Percentiles rank a stretch among this genome's conserved stretches.
These are phyloP conservation scores for Arctium minus DNA, from an alignment of 129 eudicot genomes.

Conservation along the genomic window DNA sequence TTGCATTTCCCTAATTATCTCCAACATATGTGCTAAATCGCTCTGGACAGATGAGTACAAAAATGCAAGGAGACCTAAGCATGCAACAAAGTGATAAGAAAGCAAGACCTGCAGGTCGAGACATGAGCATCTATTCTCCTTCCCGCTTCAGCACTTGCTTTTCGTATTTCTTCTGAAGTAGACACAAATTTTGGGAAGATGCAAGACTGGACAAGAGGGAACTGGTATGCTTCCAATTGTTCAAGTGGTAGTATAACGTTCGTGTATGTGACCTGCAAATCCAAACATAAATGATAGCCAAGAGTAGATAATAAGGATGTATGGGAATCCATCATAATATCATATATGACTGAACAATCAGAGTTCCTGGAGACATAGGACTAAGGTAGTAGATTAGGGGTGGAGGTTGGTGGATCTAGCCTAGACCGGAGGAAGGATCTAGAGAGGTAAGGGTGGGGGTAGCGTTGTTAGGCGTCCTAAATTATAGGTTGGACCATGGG, in stretches of 20 bases:
- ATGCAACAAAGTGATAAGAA: conserved; percentile 8
- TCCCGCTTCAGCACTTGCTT: conserved; percentile 94
- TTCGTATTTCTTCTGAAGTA: conserved; percentile 63
- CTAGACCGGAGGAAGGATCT: not conserved
- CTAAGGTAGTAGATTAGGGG: not conserved
- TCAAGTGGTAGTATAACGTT: conserved; percentile 64
- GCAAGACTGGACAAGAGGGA: conserved; percentile 88
- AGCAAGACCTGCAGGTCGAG: conserved; percentile 62
- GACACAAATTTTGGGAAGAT: conserved; percentile 78
- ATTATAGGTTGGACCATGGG: not conserved
- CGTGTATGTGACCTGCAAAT: conserved; percentile 59
- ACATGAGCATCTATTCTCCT: conserved; percentile 72
- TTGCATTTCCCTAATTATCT: not conserved
- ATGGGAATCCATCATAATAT: not conserved
- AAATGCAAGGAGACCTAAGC: not conserved
- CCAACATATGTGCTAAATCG: not conserved
- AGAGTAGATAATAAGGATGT: not conserved
- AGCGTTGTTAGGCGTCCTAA: not conserved
- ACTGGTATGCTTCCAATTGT: conserved; percentile 77
- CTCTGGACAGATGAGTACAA: not conserved
- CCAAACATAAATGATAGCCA: not conserved
- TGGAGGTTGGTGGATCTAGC: not conserved
- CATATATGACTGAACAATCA: not conserved
- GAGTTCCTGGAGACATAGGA: not conserved
- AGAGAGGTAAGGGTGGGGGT: not conserved